These are phyloP conservation scores for Mycosphaerelloides madeirae DNA, from an alignment of 2,329 filamentous ascomycete species.

Conservation along the genomic window DNA sequence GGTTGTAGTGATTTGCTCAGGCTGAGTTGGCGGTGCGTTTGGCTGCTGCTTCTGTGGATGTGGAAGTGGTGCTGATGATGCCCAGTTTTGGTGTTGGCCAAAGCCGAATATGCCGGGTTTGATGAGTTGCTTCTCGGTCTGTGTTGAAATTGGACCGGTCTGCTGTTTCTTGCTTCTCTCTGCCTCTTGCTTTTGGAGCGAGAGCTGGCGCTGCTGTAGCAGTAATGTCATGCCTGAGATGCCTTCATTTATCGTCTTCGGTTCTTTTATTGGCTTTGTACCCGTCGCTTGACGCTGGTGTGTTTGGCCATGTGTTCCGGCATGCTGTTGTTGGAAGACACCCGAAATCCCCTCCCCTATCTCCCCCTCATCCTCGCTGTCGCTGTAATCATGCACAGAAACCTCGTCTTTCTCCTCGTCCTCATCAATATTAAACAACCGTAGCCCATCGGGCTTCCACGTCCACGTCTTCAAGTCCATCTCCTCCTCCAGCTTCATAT, in stretches of 20 bases:
- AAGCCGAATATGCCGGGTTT: too few species aligned
- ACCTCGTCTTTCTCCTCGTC: slow-evolving; percentile 34
- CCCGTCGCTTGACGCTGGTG: too few species aligned
- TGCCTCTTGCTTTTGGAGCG: too few species aligned
- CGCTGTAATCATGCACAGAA: not conserved
- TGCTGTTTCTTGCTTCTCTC: too few species aligned
- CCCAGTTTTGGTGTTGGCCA: not conserved
- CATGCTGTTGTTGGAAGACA: too few species aligned
- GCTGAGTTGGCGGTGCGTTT: not conserved
- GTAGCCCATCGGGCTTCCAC: slow-evolving; percentile 48
- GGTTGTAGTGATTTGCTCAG: slow-evolving; percentile 57
- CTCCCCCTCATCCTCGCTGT: slow-evolving; percentile 9
- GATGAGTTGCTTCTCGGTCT: too few species aligned
- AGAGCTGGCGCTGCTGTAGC: too few species aligned
- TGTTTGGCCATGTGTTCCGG: too few species aligned
- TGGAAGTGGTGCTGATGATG: not conserved
- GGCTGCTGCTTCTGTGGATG: not conserved
- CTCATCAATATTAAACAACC: slow-evolving; percentile 38
- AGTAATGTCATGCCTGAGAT: too few species aligned
- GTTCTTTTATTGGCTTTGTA: too few species aligned
- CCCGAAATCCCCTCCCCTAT: not conserved
- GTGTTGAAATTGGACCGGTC: too few species aligned
- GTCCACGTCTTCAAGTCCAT: slow-evolving; percentile 40
- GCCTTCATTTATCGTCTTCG: too few species aligned
- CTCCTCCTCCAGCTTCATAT: slow-evolving; percentile 30